Base-by-base conservation (phyloP, 306 rosid species). In the Luffa acutangula region DNA sequence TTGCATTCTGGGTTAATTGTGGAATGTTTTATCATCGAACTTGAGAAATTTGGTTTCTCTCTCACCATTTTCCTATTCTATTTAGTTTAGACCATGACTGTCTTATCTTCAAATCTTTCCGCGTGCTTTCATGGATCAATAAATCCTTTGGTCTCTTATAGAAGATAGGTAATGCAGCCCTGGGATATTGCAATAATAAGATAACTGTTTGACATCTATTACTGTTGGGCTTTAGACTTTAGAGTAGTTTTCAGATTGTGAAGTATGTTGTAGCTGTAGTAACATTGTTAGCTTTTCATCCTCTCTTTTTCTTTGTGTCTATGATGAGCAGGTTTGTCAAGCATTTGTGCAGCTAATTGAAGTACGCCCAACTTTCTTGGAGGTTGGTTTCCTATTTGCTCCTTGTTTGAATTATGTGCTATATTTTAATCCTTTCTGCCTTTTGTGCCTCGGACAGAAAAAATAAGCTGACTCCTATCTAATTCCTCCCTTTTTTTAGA, bases 271-370 rank as follows among this genome's bases (percentile, higher is more conserved):
- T 59, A 9, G 37, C 14, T 5, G n/a, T 63, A 33, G 20, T 31
- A 33, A 34, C 34, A 63, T 63, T 63, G 70, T 63, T 33, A 63
- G n/a, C 46, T 46, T 45, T 81, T 70, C 62, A 82, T 43, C 59
- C 58, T 48, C 20, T 4, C 42, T n/a, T 39, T 31, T 66, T 57
- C 59, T 73, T 4, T 53, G 10, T 62, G 45, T 54, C 49, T 66
- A 33, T 87, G 81, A 83, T 81, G 79, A 82, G 83, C 91, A 96
- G 99, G 99, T 96, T 80, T 88, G 97, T 82, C 85, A 91, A 21
- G 99, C 99, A 83, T 96, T 96, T 66, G 98, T 96, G 78, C 99
- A 96, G 89, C 92, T 96, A 82, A 91, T 93, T 82, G 98, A 96
- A 93, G 97, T 96, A 56, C 94, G 87, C 71, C 93, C 98, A 0